Conservation (phyloP, 148 eudicot species). For the Salicornia ramosissima region DNA sequence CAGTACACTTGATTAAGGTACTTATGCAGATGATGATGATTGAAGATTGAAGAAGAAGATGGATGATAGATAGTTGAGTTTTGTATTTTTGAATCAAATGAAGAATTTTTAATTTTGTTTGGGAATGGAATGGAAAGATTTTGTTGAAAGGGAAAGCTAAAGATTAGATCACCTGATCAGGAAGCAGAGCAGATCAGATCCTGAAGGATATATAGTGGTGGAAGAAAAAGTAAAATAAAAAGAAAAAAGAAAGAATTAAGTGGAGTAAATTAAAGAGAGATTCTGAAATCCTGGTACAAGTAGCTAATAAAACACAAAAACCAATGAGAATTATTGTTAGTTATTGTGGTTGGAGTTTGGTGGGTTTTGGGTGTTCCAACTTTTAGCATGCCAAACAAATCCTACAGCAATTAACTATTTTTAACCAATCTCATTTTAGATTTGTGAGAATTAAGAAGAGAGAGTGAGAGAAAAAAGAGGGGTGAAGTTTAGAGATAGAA, state of each 20-base stretch:
- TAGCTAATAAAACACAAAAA: slow-evolving; percentile 42
- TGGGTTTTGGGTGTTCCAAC: slow-evolving; percentile 20
- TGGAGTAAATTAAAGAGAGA: not conserved
- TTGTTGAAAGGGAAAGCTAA: slow-evolving; percentile 22
- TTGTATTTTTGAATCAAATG: not conserved
- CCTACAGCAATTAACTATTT: slow-evolving; percentile 19
- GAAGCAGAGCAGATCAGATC: slow-evolving; percentile 14
- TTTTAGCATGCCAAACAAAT: slow-evolving; percentile 58
- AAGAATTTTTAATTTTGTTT: not conserved
- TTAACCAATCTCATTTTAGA: slow-evolving; percentile 47
- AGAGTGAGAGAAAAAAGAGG: not conserved
- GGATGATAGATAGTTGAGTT: not conserved
- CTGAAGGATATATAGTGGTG: slow-evolving; percentile 10
- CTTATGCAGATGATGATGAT: not conserved
- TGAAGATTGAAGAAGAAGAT: not conserved
- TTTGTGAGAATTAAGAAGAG: slow-evolving; percentile 43
- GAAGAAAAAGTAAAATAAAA: not conserved
- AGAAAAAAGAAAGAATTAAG: not conserved
- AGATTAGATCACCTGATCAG: slow-evolving; percentile 12
- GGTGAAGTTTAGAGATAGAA: not conserved
- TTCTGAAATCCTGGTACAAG: not conserved
- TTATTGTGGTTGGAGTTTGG: slow-evolving; percentile 27
- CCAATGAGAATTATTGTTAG: slow-evolving; percentile 34
- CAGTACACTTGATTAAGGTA: no score
- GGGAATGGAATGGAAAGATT: slow-evolving; percentile 5